A percentile compares a stretch with the other conserved stretches of the same genome.
phyloP scores from a whole-genome alignment of 2,329 filamentous ascomycete species.

The Tolypocladium ovalisporum region DNA sequence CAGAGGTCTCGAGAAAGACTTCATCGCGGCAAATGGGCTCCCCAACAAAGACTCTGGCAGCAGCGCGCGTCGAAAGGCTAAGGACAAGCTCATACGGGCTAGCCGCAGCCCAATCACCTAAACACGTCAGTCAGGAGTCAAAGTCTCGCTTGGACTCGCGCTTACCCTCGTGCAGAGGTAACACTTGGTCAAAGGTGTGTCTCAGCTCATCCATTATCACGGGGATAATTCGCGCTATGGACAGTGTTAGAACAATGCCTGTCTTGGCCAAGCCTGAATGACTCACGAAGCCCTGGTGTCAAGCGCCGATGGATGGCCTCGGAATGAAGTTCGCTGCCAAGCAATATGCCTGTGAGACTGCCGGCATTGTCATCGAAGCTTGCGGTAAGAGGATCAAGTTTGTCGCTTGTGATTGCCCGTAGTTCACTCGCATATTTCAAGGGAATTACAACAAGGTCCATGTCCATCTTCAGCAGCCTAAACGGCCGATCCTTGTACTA shows the following conservation, averaged over 20 bases:
- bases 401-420: constrained; percentile 6
- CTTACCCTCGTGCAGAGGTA: constrained; percentile 1
- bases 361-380: constrained; percentile 9
- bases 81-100: constrained; percentile 7
- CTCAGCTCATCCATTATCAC: constrained; percentile 7
- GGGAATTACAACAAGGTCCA: constrained; percentile 7
- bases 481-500: constrained; percentile 5
- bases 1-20: constrained; percentile 5
- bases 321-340: constrained; percentile 7
- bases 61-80: constrained; percentile 5
- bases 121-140: background rate
- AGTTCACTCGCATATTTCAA: constrained; percentile 6
- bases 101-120: constrained; percentile 1
- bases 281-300: constrained; percentile 7
- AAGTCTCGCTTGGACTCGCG: background rate
- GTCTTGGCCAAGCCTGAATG: background rate
- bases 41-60: constrained; percentile 6
- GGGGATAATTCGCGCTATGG: constrained; percentile 5
- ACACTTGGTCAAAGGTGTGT: constrained; percentile 2
- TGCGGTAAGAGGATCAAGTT: constrained; percentile 6
- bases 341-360: constrained; percentile 4
- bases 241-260: background rate
- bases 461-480: constrained; percentile 7
- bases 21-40: constrained; percentile 7
- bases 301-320: constrained; percentile 6